Base-by-base conservation (phyloP, 495 filamentous ascomycete genomes). In the Bathelium albidoporum region DNA sequence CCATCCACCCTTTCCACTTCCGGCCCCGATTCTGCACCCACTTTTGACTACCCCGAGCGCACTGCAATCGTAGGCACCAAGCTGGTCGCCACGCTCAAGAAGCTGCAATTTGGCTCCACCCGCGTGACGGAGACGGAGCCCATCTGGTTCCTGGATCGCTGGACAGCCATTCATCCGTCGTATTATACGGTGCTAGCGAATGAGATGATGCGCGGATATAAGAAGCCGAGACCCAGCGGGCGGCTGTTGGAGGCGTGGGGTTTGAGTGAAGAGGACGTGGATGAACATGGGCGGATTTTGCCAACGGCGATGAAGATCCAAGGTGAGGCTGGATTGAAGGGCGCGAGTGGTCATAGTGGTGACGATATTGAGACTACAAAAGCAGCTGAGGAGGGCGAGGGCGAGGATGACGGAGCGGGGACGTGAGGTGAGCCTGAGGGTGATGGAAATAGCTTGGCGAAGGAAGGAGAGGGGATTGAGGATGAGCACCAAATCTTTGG, bases 181-280 rank as follows among this genome's bases (percentile, higher is more conserved):
- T 83, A 83, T 71, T 87, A 86, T 71, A 81, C 58, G 2, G 65
- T 53, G 49, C 73, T 93, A 43, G 78, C 80, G 0, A 93, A 95
- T 73, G 87, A 91, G 73, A 73, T 88, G 66, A 87, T 91, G 83
- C 61, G 80, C 32, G 69, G 75, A 14, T 91, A 82, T 80, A 87
- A 84, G 73, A 77, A 81, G 58, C 83, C 87, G 2, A 64, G 59
- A 28, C 49, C 64, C 28, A 41, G 59, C 32, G 64, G 65, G 59
- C 62, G 43, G 41, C 65, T 65, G 63, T 67, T 65, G 65, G 16
- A 61, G 63, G 45, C 60, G 55, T 60, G 22, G 22, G 61, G 45
- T 64, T 22, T 58, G 41, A 61, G 39, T 58, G 59, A 53, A 26
- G 49, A 62, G 32, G 59, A 59, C 34, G 66, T 59, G 9, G 64